Evolutionary conservation across 1,139 yeast genomes (phyloP).

Genomic region (Scheffersomyces cryptocercus): DNA sequence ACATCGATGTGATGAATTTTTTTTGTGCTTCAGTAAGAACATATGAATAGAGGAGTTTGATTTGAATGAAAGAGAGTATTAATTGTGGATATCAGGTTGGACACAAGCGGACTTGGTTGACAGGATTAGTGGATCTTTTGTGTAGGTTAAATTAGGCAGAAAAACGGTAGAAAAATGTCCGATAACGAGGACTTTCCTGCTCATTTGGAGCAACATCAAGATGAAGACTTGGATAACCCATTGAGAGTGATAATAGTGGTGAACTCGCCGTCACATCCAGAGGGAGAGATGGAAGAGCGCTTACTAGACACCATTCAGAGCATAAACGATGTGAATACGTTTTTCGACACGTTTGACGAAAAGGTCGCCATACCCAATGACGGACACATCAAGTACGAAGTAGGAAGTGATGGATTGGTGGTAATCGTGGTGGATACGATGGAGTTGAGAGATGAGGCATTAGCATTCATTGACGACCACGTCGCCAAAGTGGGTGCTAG

Average conservation of each 20-base stretch:
- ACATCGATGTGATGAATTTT: too few relatives aligned
- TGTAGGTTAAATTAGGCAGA: too few relatives aligned
- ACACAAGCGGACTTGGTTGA: too few relatives aligned
- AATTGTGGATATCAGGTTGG: too few relatives aligned
- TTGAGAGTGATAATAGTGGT: constrained; percentile 41
- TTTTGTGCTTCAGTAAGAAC: too few relatives aligned
- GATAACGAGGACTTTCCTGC: constrained; percentile 3
- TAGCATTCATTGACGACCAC: constrained; percentile 40
- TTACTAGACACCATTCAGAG: constrained; percentile 46
- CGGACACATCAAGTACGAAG: constrained; percentile 67
- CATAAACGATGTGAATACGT: constrained; percentile 52
- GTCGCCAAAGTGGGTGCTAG: constrained; percentile 10
- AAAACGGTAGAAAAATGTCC: constrained; percentile 2
- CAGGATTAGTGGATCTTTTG: too few relatives aligned
- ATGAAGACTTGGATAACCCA: constrained; percentile 43
- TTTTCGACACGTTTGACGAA: constrained; percentile 65
- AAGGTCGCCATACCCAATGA: constrained; percentile 65
- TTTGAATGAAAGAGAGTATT: too few relatives aligned
- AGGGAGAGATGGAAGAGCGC: constrained; percentile 57
- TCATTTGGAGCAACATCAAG: constrained; percentile 9
- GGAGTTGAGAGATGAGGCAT: constrained; percentile 30
- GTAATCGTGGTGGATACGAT: constrained; percentile 53
- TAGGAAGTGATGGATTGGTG: constrained; percentile 70
- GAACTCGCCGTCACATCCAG: constrained; percentile 37
- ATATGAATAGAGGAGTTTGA: too few relatives aligned